These are phyloP conservation scores for Barnettozyma sp. DNA, from an alignment of 805 yeast genomes.

Conservation along the genomic window DNA sequence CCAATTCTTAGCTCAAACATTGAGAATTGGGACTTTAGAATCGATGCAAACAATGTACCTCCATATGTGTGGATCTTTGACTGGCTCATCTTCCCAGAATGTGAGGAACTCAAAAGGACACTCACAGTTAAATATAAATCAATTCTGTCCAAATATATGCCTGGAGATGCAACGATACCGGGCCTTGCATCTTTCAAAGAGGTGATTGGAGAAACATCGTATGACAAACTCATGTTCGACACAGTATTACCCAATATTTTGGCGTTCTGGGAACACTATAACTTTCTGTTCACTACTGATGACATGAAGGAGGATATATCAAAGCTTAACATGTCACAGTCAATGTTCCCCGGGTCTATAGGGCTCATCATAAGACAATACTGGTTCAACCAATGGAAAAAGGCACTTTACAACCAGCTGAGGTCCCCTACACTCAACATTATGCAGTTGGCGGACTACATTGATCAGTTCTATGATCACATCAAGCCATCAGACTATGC, in stretches of 20 bases:
- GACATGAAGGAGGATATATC: constrained; percentile 9
- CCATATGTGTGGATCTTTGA: constrained; percentile 32
- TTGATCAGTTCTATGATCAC: background rate
- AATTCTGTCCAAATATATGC: constrained; percentile 19
- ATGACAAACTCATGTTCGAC: constrained; percentile 15
- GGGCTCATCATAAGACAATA: constrained; percentile 11
- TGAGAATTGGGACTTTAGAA: constrained; percentile 28
- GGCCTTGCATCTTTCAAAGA: constrained; percentile 29
- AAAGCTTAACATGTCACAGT: constrained; percentile 15
- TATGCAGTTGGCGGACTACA: constrained; percentile 1
- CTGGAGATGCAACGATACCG: constrained; percentile 7
- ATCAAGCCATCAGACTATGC: constrained; percentile 11
- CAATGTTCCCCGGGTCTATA: constrained; percentile 24
- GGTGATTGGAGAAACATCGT: constrained; percentile 24
- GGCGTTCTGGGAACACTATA: background rate
- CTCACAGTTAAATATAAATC: constrained; percentile 22
- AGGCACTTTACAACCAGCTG: constrained; percentile 15
- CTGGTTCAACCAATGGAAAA: constrained; percentile 27
- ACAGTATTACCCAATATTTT: background rate
- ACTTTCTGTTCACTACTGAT: constrained; percentile 9
- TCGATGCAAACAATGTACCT: constrained; percentile 6
- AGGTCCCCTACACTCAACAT: background rate
- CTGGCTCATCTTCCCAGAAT: constrained; percentile 29
- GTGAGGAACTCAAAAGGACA: constrained; percentile 16
- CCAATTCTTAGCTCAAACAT: constrained; percentile 34